Percentiles rank a stretch among this genome's conserved stretches.
These are phyloP conservation scores for Trebouxia sp. DNA, from an alignment of 139 green algal species.

Conservation along the genomic window DNA sequence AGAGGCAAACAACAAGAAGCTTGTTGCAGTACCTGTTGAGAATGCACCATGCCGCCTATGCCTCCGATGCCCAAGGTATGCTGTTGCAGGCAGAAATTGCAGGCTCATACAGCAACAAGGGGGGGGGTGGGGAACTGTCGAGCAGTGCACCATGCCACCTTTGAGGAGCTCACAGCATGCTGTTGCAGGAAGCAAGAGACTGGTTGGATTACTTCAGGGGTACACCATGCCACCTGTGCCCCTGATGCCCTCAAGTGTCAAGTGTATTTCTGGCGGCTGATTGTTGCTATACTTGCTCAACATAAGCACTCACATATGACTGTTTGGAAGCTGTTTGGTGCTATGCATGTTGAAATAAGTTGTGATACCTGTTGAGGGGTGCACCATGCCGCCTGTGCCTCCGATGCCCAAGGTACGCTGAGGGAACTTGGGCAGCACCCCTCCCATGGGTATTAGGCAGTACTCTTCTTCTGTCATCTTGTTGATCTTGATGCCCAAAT, in stretches of 20 bases:
- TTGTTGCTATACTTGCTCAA: too few species aligned
- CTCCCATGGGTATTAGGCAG: slow-evolving; percentile 98
- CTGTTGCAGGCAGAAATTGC: too few species aligned
- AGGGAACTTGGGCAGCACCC: slow-evolving; percentile 89
- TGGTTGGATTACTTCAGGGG: slow-evolving; percentile 40
- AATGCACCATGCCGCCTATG: slow-evolving; percentile 94
- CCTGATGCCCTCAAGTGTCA: slow-evolving; percentile 79
- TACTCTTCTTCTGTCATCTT: slow-evolving; percentile 95
- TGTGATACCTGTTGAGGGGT: slow-evolving; percentile 84
- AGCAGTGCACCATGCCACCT: too few species aligned
- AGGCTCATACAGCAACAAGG: too few species aligned
- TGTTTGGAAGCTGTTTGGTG: neutral
- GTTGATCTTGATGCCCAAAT: slow-evolving; percentile 85
- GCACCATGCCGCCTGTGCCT: slow-evolving; percentile 94
- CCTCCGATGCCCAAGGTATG: slow-evolving; percentile 93
- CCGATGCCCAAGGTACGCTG: slow-evolving; percentile 95
- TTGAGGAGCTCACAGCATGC: too few species aligned
- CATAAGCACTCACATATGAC: too few species aligned
- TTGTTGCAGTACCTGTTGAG: slow-evolving; percentile 75
- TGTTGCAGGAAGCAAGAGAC: too few species aligned
- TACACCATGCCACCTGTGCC: slow-evolving; percentile 96
- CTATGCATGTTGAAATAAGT: too few species aligned
- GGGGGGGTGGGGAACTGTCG: too few species aligned
- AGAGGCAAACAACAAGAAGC: too few species aligned
- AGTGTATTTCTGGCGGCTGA: too few species aligned